These are phyloP conservation scores for Sclerotinia minor DNA, from an alignment of 2,329 filamentous ascomycete species.

Conservation along the genomic window DNA sequence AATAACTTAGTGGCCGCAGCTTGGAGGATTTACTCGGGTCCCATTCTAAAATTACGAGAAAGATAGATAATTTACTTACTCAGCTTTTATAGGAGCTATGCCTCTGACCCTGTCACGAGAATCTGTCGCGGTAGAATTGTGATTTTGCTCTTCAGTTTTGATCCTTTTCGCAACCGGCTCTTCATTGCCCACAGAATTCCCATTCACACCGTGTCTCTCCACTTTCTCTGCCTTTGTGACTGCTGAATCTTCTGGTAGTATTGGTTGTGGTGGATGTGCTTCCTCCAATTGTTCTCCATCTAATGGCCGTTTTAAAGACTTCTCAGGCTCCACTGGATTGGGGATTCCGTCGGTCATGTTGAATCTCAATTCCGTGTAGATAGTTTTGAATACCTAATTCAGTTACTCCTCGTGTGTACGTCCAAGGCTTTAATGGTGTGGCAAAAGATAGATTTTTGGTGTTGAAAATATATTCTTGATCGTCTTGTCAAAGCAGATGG, in stretches of 20 bases:
- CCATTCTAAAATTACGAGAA: not conserved
- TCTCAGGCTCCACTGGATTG: conserved; percentile 30
- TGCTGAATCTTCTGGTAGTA: conserved; percentile 38
- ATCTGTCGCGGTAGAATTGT: conserved; percentile 32
- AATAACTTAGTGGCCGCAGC: conserved; percentile 11
- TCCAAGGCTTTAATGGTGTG: not conserved
- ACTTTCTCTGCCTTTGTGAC: conserved; percentile 40
- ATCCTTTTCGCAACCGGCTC: conserved; percentile 34
- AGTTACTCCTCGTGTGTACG: not conserved
- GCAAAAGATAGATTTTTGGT: not conserved
- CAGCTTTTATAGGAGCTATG: conserved; percentile 40
- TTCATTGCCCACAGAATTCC: conserved; percentile 30
- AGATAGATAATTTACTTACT: conserved; percentile 33
- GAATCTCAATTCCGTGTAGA: not conserved
- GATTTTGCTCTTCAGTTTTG: conserved; percentile 41
- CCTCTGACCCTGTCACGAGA: conserved; percentile 38
- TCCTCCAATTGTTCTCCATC: conserved; percentile 30
- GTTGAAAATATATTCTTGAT: conserved; percentile 9
- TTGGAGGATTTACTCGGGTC: not conserved
- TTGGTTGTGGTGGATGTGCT: conserved; percentile 33
- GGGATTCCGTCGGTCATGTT: conserved; percentile 31
- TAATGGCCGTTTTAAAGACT: conserved; percentile 38
- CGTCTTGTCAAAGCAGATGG: not conserved
- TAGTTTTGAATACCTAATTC: too few relatives aligned
- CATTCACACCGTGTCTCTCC: conserved; percentile 34